These are phyloP conservation scores for Hanseniaspora mollemarum DNA, from an alignment of 805 yeast species.

Conservation along the genomic window DNA sequence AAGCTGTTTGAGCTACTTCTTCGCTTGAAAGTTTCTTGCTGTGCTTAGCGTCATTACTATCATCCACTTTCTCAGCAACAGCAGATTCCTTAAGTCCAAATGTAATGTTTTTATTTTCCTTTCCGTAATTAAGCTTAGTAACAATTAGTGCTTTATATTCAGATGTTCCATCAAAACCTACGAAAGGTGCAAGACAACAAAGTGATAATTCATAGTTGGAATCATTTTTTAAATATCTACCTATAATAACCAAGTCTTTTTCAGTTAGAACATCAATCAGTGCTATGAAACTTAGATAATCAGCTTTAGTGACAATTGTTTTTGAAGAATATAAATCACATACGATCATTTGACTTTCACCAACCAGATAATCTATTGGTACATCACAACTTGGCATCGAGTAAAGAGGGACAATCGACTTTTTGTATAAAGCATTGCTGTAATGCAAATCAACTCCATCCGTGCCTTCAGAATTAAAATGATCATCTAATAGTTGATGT, in stretches of 20 bases:
- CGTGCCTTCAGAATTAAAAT: conserved; percentile 24
- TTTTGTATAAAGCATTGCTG: conserved; percentile 20
- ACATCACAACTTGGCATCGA: neutral
- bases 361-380: conserved; percentile 6
- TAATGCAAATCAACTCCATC: conserved; percentile 24
- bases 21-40: no score
- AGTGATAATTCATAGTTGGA: conserved; percentile 40
- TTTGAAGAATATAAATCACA: conserved; percentile 16
- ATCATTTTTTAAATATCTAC: conserved; percentile 46
- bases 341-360: conserved; percentile 11
- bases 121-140: neutral
- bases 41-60: neutral
- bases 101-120: neutral
- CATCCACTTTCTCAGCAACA: neutral
- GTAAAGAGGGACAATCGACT: neutral
- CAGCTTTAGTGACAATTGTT: conserved; percentile 26
- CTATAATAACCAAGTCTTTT: conserved; percentile 42
- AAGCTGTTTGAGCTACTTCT: neutral
- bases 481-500: conserved; percentile 21
- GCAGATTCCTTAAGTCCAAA: neutral
- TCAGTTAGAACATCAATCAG: conserved; percentile 45
- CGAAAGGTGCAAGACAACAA: conserved; percentile 43
- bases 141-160: neutral
- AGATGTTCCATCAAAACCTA: conserved; percentile 17
- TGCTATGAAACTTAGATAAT: conserved; percentile 35